These are phyloP conservation scores for Neurospora sp. DNA, from an alignment of 495 filamentous ascomycete species.

Conservation along the genomic window DNA sequence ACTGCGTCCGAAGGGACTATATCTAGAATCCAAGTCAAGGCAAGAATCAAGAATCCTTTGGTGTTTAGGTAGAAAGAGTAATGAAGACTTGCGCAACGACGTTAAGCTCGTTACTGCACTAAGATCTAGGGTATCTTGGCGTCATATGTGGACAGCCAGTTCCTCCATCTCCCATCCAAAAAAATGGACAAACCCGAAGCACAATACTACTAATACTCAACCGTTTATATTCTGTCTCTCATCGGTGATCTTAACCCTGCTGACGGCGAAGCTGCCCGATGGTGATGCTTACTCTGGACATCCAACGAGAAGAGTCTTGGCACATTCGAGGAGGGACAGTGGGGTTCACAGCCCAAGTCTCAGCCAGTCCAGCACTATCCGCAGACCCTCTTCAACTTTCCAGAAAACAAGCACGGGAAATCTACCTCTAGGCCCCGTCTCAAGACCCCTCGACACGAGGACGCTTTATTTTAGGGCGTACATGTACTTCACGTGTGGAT, in stretches of 20 bases:
- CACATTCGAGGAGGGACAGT: neutral
- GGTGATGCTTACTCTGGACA: neutral
- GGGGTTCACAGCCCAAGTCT: neutral
- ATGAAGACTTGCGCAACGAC: neutral
- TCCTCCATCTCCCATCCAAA: neutral
- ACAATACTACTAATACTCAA: neutral
- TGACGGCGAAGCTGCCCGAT: neutral
- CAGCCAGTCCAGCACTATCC: neutral
- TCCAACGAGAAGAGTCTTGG: neutral
- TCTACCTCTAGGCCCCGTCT: neutral
- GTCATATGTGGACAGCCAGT: neutral
- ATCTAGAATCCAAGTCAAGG: neutral
- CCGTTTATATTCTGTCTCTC: neutral
- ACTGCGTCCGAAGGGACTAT: neutral
- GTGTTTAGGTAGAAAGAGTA: neutral
- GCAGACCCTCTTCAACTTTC: neutral
- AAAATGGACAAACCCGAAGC: neutral
- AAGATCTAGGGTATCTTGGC: neutral
- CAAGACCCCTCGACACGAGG: neutral
- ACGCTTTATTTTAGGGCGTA: neutral
- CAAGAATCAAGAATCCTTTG: neutral
- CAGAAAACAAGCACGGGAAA: neutral
- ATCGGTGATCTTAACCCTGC: neutral
- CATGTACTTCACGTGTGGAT: neutral
- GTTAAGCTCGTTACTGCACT: neutral